phyloP scores from a whole-genome alignment of 345 rosid genomes.

The Limnanthes douglasii region DNA sequence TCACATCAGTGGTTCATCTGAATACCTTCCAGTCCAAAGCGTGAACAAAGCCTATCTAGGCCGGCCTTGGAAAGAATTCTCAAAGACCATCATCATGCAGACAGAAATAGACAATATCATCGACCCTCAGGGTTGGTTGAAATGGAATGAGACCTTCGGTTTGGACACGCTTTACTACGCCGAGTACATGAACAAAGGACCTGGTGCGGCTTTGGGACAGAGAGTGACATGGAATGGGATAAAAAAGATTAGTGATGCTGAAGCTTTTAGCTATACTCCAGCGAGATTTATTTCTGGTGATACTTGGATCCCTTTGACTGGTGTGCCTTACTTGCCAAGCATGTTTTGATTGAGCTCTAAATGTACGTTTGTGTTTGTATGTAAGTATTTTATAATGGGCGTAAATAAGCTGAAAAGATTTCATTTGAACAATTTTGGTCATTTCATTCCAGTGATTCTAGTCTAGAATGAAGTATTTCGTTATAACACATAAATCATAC shows the following conservation, averaged over 20 bases:
- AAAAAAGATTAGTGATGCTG: conserved; percentile 12
- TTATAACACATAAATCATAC: no score
- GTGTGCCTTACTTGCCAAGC: conserved; percentile 32
- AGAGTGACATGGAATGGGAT: conserved; percentile 53
- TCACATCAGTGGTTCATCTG: conserved; percentile 27
- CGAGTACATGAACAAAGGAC: conserved; percentile 43
- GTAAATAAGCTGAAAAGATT: no score
- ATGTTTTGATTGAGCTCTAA: no score
- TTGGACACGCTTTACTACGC: conserved; percentile 43
- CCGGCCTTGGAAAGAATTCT: conserved; percentile 49
- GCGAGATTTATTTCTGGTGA: conserved; percentile 22
- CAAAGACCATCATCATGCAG: conserved; percentile 48
- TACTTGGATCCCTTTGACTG: conserved; percentile 28
- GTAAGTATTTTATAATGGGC: no score
- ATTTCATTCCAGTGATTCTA: no score
- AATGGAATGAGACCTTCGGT: conserved; percentile 27
- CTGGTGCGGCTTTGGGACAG: conserved; percentile 25
- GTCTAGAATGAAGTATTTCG: no score
- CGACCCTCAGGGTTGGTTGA: conserved; percentile 49
- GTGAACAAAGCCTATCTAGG: conserved; percentile 44
- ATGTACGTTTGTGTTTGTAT: no score
- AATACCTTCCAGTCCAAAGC: conserved; percentile 17
- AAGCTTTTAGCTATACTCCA: conserved; percentile 17
- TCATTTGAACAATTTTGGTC: no score
- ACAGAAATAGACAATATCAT: conserved; percentile 34